These are phyloP conservation scores for Nitzschia sp. DNA, from an alignment of 108 stramenopile species.

Conservation along the genomic window DNA sequence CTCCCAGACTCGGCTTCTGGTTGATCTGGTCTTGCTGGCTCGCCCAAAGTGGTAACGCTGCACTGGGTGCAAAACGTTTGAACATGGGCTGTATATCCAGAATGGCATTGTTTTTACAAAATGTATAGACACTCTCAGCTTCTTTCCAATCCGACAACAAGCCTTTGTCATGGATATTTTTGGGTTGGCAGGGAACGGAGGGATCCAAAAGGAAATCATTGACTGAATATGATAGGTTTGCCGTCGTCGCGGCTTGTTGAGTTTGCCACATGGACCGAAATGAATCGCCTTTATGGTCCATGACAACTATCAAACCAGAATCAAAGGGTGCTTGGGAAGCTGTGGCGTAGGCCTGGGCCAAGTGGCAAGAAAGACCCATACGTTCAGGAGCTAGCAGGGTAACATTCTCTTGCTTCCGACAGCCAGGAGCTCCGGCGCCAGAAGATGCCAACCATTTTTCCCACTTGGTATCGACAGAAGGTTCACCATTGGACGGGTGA, in stretches of 20 bases:
- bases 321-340: constrained; percentile 82
- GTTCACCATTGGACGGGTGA: constrained; percentile 58
- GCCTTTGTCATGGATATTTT: constrained; percentile 57
- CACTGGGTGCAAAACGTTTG: constrained; percentile 89
- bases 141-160: constrained; percentile 78
- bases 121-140: constrained; percentile 90
- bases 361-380: constrained; percentile 90
- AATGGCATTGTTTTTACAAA: constrained; percentile 37
- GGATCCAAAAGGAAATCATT: constrained; percentile 1
- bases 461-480: constrained; percentile 70
- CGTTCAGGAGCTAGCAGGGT: neutral
- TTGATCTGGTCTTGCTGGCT: constrained; percentile 92
- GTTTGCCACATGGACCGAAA: constrained; percentile 75
- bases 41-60: constrained; percentile 64
- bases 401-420: constrained; percentile 22
- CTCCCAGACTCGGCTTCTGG: constrained; percentile 83
- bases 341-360: constrained; percentile 93
- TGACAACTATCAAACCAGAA: constrained; percentile 83
- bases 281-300: constrained; percentile 95
- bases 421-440: constrained; percentile 69
- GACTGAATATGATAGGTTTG: neutral
- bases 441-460: constrained; percentile 65
- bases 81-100: constrained; percentile 67
- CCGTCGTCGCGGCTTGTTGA: neutral
- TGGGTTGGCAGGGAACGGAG: constrained; percentile 71